Evolutionary conservation across 2,329 filamentous ascomycete species (phyloP).

Genomic region (Trichophaea hybrida): DNA sequence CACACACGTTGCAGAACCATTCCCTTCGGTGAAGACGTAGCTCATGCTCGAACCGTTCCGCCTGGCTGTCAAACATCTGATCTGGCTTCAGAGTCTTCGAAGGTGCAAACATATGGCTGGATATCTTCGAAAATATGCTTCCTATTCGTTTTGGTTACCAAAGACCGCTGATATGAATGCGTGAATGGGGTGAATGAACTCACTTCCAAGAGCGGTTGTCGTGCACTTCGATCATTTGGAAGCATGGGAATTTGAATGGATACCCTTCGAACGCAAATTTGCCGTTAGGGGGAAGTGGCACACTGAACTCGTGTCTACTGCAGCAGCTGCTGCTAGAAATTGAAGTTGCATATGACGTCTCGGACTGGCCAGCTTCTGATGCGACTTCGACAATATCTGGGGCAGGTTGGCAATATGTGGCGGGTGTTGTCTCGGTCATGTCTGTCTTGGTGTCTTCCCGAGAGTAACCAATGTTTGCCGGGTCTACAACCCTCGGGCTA

Average conservation of each 20-base stretch:
- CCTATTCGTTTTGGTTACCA: not conserved
- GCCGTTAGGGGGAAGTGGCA: slow-evolving; percentile 25
- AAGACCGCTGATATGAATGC: no score
- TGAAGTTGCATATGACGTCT: no score
- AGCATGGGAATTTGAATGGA: slow-evolving; percentile 29
- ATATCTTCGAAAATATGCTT: slow-evolving; percentile 5
- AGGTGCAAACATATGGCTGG: slow-evolving; percentile 28
- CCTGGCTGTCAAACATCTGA: slow-evolving; percentile 19
- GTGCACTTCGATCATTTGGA: slow-evolving; percentile 5
- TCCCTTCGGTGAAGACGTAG: slow-evolving; percentile 19
- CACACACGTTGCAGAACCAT: slow-evolving; percentile 20
- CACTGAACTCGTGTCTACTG: not conserved
- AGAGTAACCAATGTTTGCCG: no score
- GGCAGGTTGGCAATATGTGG: no score
- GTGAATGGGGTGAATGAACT: not conserved
- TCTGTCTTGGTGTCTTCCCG: no score
- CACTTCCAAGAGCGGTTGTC: not conserved
- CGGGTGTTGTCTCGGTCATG: no score
- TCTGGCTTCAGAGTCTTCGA: slow-evolving; percentile 18
- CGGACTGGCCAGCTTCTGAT: no score
- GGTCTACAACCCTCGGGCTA: no score
- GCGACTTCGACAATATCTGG: no score
- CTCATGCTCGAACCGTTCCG: slow-evolving; percentile 26
- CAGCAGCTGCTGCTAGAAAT: no score
- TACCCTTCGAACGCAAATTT: slow-evolving; percentile 19